phyloP scores from a whole-genome alignment of 257 asterid species.

The Nicotiana paniculata region DNA sequence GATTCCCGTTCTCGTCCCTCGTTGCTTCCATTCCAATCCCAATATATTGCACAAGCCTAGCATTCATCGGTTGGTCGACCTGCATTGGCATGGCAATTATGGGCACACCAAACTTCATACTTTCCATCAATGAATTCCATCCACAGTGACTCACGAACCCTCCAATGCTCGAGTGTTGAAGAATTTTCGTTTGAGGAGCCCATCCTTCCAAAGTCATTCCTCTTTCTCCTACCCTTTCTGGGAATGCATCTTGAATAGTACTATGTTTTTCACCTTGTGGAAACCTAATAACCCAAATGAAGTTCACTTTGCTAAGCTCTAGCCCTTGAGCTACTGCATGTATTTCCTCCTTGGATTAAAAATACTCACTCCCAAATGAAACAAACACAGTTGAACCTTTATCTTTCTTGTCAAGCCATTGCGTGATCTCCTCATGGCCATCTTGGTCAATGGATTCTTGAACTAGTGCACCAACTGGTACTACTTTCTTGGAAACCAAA shows the following conservation, averaged over 20 bases:
- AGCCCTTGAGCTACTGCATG: constrained; percentile 30
- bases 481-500: constrained; percentile 20
- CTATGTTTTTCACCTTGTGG: constrained; percentile 18
- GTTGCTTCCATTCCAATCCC: constrained; percentile 28
- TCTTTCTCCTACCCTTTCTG: constrained; percentile 14
- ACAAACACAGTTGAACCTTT: constrained; percentile 29
- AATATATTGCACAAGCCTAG: constrained; percentile 20
- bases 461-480: constrained; percentile 37
- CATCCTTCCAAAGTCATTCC: constrained; percentile 25
- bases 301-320: constrained; percentile 32
- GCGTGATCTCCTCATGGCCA: constrained; percentile 2
- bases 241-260: constrained; percentile 14
- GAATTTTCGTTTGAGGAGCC: constrained; percentile 29
- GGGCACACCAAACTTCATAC: constrained; percentile 26
- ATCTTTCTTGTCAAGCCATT: constrained; percentile 30
- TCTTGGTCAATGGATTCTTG: constrained; percentile 14
- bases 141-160: not conserved
- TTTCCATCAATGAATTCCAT: constrained; percentile 24
- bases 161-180: constrained; percentile 1
- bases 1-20: constrained; percentile 14
- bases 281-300: constrained; percentile 52
- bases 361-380: constrained; percentile 46
- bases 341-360: constrained; percentile 26
- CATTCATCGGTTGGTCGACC: constrained; percentile 27
- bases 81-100: constrained; percentile 31